Percentiles rank a stretch among this genome's conserved stretches.
These are phyloP conservation scores for Zygotorulaspora mrakii DNA, from an alignment of 1,139 yeast species.

Conservation along the genomic window DNA sequence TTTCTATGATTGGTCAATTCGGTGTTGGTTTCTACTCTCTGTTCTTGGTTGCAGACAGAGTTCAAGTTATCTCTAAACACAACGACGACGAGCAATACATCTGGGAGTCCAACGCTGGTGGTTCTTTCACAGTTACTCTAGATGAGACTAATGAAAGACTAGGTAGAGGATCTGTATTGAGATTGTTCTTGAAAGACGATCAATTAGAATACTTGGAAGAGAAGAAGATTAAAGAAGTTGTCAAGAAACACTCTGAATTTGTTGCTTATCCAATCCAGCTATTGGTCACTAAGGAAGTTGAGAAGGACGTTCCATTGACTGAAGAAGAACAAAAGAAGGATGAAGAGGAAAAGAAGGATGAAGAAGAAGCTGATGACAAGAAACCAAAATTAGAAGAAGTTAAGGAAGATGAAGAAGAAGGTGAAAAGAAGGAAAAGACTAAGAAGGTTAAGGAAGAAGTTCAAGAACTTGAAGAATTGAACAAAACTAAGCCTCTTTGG, in stretches of 20 bases:
- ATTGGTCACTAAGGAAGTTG: conserved; percentile 97
- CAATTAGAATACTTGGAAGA: conserved; percentile 99
- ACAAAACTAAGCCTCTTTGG: conserved; percentile 99
- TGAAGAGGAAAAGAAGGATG: conserved; percentile 50
- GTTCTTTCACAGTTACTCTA: conserved; percentile 93
- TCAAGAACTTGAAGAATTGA: conserved; percentile 91
- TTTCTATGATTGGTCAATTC: conserved; percentile 99
- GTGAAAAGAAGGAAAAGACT: conserved; percentile 63
- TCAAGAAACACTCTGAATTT: conserved; percentile 99
- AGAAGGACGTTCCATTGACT: conserved; percentile 83
- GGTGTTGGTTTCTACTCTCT: conserved; percentile 99
- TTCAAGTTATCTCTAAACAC: conserved; percentile 97
- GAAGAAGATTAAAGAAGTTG: conserved; percentile 98
- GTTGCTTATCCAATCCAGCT: conserved; percentile 99
- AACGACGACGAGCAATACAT: conserved; percentile 99
- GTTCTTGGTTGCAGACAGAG: conserved; percentile 98
- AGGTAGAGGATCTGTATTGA: conserved; percentile 92
- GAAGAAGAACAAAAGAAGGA: conserved; percentile 57
- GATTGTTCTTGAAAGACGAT: conserved; percentile 97
- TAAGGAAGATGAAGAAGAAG: conserved; percentile 57
- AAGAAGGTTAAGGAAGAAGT: conserved; percentile 84
- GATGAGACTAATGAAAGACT: conserved; percentile 83
- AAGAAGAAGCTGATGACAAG: conserved; percentile 54
- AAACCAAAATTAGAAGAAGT: conserved; percentile 69
- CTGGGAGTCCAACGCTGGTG: conserved; percentile 99